These are phyloP conservation scores for Bolboschoenoplectus hybrid DNA, from an alignment of 202 grass and related monocot genomes.

Conservation along the genomic window DNA sequence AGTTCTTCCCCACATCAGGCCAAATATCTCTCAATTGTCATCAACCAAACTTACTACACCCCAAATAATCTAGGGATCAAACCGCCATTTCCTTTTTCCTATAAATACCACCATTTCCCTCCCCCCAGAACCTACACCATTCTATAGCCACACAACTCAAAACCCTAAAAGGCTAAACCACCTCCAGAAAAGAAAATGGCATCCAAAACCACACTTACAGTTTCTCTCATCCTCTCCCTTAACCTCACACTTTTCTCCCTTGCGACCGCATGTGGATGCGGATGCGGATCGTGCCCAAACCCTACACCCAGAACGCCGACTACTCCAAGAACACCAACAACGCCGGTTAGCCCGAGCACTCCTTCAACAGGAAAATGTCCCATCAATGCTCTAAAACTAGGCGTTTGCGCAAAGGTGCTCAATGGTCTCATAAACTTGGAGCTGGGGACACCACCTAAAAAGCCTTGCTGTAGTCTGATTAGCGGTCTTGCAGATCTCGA, in stretches of 20 bases:
- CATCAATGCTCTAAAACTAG: conserved; percentile 75
- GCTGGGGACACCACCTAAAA: conserved; percentile 56
- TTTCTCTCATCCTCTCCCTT: conserved; percentile 49
- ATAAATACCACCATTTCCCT: conserved; percentile 29
- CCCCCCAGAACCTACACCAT: neutral
- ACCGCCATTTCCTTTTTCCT: neutral
- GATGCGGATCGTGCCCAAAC: conserved; percentile 34
- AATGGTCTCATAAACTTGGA: conserved; percentile 65
- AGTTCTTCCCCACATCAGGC: neutral
- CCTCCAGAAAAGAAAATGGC: conserved; percentile 45
- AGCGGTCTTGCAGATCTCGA: conserved; percentile 76
- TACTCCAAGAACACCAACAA: neutral
- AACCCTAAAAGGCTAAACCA: neutral
- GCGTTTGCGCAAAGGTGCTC: conserved; percentile 67
- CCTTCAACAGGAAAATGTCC: conserved; percentile 56
- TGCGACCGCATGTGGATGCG: conserved; percentile 49
- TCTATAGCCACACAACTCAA: neutral
- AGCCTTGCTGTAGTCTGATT: conserved; percentile 84
- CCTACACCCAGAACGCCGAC: conserved; percentile 5
- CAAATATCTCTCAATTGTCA: conserved; percentile 3
- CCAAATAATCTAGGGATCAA: neutral
- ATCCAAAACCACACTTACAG: conserved; percentile 44
- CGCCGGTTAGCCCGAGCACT: conserved; percentile 18
- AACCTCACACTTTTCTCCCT: conserved; percentile 61
- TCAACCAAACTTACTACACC: neutral